These are phyloP conservation scores for Comarum palustre DNA, from an alignment of 306 rosid species.

Conservation along the genomic window DNA sequence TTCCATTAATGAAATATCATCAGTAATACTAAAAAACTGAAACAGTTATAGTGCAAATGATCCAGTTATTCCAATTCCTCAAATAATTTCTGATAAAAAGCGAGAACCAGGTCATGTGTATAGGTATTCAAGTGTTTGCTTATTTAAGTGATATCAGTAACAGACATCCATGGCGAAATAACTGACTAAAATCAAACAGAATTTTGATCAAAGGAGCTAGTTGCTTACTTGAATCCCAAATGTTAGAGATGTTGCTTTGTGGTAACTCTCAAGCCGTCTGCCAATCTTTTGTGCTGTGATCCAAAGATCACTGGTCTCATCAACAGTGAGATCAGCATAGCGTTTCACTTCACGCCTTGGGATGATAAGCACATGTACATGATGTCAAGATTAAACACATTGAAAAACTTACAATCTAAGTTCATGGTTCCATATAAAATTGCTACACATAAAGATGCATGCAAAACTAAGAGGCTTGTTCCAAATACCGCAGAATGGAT, in stretches of 20 bases:
- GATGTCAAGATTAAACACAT: conserved; percentile 55
- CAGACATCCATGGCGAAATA: background rate
- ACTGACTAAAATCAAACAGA: background rate
- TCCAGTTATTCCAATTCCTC: background rate
- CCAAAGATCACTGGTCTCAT: conserved; percentile 87
- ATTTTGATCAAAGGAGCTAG: background rate
- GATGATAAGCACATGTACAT: conserved; percentile 78
- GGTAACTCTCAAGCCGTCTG: conserved; percentile 62
- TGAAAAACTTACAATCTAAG: background rate
- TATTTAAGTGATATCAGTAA: conserved; percentile 8
- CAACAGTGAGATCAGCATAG: conserved; percentile 70
- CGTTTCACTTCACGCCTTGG: conserved; percentile 93
- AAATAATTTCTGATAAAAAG: background rate
- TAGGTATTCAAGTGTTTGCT: background rate
- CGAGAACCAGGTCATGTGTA: background rate
- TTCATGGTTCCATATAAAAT: conserved; percentile 8
- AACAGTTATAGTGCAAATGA: background rate
- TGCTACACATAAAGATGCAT: background rate
- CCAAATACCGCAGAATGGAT: background rate
- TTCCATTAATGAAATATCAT: background rate
- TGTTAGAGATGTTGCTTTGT: conserved; percentile 79
- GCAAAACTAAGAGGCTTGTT: conserved; percentile 2
- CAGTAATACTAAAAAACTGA: background rate
- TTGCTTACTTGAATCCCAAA: conserved; percentile 70
- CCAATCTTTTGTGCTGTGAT: conserved; percentile 83